These are phyloP conservation scores for Trypethelium eluteriae DNA, from an alignment of 495 filamentous ascomycete genomes.

Conservation along the genomic window DNA sequence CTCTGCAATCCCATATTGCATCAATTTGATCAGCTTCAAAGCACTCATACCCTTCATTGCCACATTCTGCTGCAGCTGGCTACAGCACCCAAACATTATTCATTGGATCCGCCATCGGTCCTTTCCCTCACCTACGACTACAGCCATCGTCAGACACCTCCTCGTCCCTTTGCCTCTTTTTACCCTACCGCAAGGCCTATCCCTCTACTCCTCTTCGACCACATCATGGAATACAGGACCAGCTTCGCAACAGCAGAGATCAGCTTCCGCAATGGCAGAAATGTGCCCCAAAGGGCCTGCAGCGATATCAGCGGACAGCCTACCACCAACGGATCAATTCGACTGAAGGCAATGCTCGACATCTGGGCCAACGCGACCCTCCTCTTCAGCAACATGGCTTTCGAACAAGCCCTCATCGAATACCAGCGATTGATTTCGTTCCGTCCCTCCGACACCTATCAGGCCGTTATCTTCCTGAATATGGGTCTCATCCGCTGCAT, in stretches of 20 bases:
- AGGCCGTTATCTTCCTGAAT: slow-evolving; percentile 1
- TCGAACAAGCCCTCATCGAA: neutral
- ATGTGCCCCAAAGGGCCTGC: neutral
- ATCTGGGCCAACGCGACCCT: neutral
- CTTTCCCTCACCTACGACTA: neutral
- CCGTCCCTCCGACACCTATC: neutral
- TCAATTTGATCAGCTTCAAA: neutral
- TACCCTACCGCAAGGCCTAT: neutral
- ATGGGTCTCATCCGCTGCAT: neutral
- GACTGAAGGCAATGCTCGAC: neutral
- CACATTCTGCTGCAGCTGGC: neutral
- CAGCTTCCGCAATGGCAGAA: neutral
- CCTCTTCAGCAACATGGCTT: slow-evolving; percentile 2
- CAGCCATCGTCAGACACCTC: neutral
- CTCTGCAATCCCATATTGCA: neutral
- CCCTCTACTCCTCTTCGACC: neutral
- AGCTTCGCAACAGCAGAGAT: neutral
- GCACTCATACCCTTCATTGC: neutral
- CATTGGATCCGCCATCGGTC: neutral
- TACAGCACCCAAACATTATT: neutral
- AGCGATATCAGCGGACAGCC: neutral
- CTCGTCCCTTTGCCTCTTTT: neutral
- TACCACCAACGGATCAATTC: neutral
- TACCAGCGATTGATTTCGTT: neutral
- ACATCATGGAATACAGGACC: neutral